phyloP scores from a whole-genome alignment of 2,329 filamentous ascomycete species.

The Raffaelea ambrosiae region DNA sequence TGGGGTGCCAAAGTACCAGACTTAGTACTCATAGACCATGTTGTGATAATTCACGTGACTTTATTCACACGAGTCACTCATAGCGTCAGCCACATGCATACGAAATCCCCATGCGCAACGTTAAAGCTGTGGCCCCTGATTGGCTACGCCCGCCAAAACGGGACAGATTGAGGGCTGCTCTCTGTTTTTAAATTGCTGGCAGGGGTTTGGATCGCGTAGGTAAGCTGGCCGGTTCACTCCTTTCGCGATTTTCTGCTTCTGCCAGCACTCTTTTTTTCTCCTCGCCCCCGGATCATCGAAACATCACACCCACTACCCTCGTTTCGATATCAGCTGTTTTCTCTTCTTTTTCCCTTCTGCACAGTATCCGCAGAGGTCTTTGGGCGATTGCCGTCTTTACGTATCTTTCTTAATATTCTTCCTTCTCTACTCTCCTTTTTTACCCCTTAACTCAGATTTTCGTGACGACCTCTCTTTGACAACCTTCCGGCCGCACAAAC shows the following conservation, averaged over 20 bases:
- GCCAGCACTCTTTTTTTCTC: too few relatives aligned
- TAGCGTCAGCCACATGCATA: constrained; percentile 3
- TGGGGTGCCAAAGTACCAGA: too few relatives aligned
- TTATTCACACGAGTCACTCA: neutral
- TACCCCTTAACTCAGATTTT: neutral
- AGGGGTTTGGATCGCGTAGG: neutral
- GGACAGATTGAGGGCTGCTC: constrained; percentile 11
- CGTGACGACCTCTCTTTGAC: neutral
- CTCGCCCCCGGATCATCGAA: too few relatives aligned
- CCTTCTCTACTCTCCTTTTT: neutral
- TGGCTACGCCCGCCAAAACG: constrained; percentile 6
- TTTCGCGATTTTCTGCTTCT: neutral
- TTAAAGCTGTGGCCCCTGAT: constrained; percentile 1
- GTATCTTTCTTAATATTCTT: neutral
- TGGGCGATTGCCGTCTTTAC: too few relatives aligned
- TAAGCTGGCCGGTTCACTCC: constrained; percentile 2
- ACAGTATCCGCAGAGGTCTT: too few relatives aligned
- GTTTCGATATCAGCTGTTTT: neutral
- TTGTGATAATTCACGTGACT: too few relatives aligned
- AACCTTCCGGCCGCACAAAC: too few relatives aligned
- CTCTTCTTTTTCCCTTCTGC: neutral
- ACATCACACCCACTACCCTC: neutral
- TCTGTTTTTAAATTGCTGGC: neutral
- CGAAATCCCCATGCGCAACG: neutral
- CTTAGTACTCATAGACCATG: too few relatives aligned